Percentiles rank a stretch among this genome's conserved stretches.
Conservation (phyloP, 75 land plant species). For the Cunninghamia lanceolata region DNA sequence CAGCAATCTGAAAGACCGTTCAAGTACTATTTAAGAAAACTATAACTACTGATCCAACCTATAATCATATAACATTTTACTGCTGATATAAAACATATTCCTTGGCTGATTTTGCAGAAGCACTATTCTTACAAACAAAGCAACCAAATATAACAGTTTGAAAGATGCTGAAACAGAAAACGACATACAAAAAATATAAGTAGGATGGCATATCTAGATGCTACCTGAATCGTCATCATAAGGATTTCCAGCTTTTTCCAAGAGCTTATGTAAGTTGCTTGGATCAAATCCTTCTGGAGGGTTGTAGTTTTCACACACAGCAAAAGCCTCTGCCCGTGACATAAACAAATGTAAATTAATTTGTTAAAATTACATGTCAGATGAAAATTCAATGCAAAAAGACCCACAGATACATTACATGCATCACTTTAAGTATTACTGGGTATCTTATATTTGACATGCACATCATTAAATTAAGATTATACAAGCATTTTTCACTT, state of each 20-base stretch:
- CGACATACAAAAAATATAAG: not conserved
- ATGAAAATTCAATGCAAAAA: not conserved
- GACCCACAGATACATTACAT: not conserved
- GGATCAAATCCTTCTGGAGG: conserved; percentile 94
- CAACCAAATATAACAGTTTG: not conserved
- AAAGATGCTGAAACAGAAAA: not conserved
- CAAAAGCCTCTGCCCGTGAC: conserved; percentile 83
- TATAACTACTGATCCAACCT: not conserved
- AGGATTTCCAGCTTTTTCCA: conserved; percentile 81
- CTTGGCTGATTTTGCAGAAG: not conserved
- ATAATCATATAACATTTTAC: not conserved
- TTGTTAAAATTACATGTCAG: not conserved
- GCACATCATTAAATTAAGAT: not conserved
- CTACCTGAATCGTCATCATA: conserved; percentile 40
- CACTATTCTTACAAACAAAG: not conserved
- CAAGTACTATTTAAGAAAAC: not conserved
- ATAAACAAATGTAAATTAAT: not conserved
- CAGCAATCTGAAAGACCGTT: conserved; percentile 68
- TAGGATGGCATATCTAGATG: not conserved
- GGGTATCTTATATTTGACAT: not conserved
- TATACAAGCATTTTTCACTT: not conserved
- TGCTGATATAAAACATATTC: not conserved
- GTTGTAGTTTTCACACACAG: conserved; percentile 88
- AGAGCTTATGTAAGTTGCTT: conserved; percentile 71
- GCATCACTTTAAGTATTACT: not conserved